Evolutionary conservation across 805 yeast genomes (phyloP).

Genomic region (Teunomyces lycoperdinae): DNA sequence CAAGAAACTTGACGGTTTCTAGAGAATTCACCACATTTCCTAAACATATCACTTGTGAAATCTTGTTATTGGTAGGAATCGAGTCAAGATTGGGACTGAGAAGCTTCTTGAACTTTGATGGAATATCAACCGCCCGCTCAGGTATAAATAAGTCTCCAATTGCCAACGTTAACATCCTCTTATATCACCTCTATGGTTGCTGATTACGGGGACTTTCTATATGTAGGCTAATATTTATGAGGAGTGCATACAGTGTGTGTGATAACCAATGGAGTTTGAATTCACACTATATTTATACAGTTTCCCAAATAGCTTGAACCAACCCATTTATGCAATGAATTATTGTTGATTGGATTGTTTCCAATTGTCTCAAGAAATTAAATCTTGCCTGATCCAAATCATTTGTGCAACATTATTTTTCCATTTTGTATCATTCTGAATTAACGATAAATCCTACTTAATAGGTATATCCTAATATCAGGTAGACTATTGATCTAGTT

Average conservation of each 20-base stretch:
- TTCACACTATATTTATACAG: no score
- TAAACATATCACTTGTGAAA: conserved; percentile 77
- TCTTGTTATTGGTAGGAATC: conserved; percentile 52
- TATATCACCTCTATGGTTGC: not conserved
- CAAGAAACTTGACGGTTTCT: conserved; percentile 60
- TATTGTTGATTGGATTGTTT: no score
- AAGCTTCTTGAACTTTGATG: conserved; percentile 65
- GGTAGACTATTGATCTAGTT: no score
- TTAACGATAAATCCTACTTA: no score
- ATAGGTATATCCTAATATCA: no score
- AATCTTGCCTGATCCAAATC: no score
- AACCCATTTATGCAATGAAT: no score
- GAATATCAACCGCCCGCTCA: conserved; percentile 67
- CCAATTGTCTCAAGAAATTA: no score
- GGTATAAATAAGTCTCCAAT: conserved; percentile 92
- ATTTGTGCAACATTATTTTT: no score
- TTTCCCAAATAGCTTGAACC: no score
- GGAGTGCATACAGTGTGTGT: not conserved
- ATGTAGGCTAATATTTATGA: not conserved
- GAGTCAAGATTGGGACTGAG: conserved; percentile 59
- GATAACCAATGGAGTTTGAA: no score
- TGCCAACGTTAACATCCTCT: conserved; percentile 51
- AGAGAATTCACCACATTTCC: conserved; percentile 79
- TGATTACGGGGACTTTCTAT: not conserved
- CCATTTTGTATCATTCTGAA: no score